Conservation (phyloP, 192 early-diverging fungal genomes). For the Glomus cerebriforme region DNA sequence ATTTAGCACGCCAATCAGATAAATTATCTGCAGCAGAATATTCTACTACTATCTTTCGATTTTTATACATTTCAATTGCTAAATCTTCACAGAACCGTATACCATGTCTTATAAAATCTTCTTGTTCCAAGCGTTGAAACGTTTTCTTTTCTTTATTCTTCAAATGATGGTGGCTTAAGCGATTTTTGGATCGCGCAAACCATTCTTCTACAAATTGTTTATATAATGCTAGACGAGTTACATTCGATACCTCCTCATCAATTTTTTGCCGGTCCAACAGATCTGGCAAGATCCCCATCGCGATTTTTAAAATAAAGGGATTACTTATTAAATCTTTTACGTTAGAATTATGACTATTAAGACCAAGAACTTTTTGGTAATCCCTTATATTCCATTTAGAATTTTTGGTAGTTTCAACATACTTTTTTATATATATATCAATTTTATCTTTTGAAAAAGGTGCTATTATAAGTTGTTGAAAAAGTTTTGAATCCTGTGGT, state of each 20-base stretch:
- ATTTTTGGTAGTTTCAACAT: not conserved
- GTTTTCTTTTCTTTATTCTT: not conserved
- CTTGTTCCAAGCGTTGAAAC: not conserved
- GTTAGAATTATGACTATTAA: not conserved
- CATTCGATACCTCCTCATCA: not conserved
- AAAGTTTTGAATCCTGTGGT: not conserved
- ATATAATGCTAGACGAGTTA: not conserved
- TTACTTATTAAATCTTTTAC: not conserved
- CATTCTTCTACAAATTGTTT: not conserved
- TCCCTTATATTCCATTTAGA: not conserved
- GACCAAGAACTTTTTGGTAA: not conserved
- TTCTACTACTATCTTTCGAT: not conserved
- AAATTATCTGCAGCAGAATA: not conserved
- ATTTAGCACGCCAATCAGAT: not conserved
- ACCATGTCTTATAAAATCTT: not conserved
- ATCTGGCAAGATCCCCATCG: not conserved
- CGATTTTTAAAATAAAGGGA: not conserved
- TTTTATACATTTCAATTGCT: not conserved
- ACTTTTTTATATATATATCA: too few relatives aligned
- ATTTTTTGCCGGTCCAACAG: not conserved
- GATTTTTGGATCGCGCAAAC: not conserved
- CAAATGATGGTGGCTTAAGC: not conserved
- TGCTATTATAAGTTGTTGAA: not conserved
- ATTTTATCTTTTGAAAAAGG: not conserved
- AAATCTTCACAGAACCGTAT: not conserved